Evolutionary conservation across 2,329 filamentous ascomycete genomes (phyloP).

Genomic region (Samsoniella hepiali): DNA sequence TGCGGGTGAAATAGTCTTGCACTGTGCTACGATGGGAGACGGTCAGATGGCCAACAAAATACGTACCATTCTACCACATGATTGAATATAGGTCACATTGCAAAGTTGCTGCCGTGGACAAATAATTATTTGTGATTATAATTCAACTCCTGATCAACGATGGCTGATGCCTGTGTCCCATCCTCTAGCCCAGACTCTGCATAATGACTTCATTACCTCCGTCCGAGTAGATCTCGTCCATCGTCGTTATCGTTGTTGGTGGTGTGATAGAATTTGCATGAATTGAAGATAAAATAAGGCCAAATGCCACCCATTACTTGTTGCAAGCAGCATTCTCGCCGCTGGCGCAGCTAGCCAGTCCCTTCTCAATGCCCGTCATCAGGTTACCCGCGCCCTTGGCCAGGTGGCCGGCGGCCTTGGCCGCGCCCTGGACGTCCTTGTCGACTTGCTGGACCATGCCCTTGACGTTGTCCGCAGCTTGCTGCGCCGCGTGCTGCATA

Average conservation of each 20-base stretch:
- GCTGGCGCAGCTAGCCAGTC: slow-evolving; percentile 1
- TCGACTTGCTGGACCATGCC: background rate
- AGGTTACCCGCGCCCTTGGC: slow-evolving; percentile 1
- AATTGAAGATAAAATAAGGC: background rate
- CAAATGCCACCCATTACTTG: background rate
- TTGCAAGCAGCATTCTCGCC: slow-evolving; percentile 6
- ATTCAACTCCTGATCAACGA: too few species aligned
- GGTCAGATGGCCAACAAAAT: too few species aligned
- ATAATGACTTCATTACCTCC: too few species aligned
- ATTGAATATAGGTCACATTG: too few species aligned
- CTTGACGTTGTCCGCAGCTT: background rate
- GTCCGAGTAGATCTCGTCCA: too few species aligned
- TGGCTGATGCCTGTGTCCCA: too few species aligned
- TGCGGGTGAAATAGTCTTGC: too few species aligned
- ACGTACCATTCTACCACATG: too few species aligned
- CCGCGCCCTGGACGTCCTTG: background rate
- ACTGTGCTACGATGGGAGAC: too few species aligned
- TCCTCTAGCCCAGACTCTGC: too few species aligned
- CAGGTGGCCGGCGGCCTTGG: slow-evolving; percentile 1
- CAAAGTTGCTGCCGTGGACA: too few species aligned
- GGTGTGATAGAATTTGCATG: background rate
- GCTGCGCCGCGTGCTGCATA: background rate
- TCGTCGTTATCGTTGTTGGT: background rate
- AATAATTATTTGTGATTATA: too few species aligned
- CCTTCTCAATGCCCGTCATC: background rate